Evolutionary conservation across 1,284 basidiomycete genomes (phyloP).

Genomic region (Phaffia rhodozyma): DNA sequence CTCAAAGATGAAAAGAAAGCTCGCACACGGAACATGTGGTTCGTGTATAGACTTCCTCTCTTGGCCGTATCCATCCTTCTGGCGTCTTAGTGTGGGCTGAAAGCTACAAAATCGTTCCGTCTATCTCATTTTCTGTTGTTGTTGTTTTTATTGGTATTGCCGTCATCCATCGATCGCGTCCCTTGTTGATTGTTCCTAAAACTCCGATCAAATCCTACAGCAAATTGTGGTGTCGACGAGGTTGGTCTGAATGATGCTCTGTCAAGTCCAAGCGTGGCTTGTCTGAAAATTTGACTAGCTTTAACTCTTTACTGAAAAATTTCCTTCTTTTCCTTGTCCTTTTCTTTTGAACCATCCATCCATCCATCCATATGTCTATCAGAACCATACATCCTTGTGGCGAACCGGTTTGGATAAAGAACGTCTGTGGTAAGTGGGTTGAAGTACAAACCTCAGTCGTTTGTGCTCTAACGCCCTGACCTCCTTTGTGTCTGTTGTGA

Average conservation of each 20-base stretch:
- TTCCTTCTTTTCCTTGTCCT: not conserved
- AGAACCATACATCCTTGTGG: conserved; percentile 16
- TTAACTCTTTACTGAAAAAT: not conserved
- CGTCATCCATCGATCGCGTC: not conserved
- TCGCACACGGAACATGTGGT: conserved; percentile 17
- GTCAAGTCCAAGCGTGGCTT: not conserved
- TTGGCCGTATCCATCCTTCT: too few relatives aligned
- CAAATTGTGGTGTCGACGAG: conserved; percentile 17
- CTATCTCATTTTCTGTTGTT: not conserved
- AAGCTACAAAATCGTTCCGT: not conserved
- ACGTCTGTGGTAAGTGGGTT: conserved; percentile 11
- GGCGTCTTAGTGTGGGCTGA: not conserved
- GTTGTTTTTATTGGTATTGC: too few relatives aligned
- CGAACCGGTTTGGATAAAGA: conserved; percentile 14
- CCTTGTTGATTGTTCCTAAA: not conserved
- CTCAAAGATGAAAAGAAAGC: conserved; percentile 2
- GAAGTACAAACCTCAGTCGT: not conserved
- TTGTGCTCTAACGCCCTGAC: not conserved
- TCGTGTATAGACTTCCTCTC: not conserved
- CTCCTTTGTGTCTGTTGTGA: not conserved
- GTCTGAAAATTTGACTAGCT: not conserved
- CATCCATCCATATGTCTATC: too few relatives aligned
- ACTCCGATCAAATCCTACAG: not conserved
- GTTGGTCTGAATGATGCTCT: not conserved
- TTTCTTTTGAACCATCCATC: too few relatives aligned